These are phyloP conservation scores for Alternaria brassicicola DNA, from an alignment of 2,329 filamentous ascomycete species.

Conservation along the genomic window DNA sequence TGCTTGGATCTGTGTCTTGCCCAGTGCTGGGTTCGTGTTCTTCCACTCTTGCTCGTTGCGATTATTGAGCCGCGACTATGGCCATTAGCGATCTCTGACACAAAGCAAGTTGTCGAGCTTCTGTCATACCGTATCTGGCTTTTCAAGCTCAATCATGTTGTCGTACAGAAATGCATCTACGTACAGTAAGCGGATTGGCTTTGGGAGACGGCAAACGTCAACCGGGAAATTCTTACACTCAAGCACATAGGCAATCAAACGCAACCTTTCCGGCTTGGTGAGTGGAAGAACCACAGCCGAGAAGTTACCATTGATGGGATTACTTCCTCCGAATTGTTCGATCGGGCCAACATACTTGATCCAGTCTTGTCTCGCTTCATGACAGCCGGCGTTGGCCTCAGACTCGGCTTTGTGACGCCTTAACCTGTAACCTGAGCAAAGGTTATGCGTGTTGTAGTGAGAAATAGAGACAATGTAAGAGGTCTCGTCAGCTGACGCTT, in stretches of 20 bases:
- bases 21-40: background rate
- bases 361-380: constrained; percentile 1
- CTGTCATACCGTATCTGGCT: background rate
- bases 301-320: constrained; percentile 1
- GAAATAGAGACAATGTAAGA: background rate
- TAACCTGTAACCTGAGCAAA: background rate
- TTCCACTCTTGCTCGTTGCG: background rate
- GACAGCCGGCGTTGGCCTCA: background rate
- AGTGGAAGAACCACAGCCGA: background rate
- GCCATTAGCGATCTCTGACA: background rate
- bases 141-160: background rate
- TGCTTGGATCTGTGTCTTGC: background rate
- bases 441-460: background rate
- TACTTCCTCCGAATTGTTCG: background rate
- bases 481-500: background rate
- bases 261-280: background rate
- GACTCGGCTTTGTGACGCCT: background rate
- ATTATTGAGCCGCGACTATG: background rate
- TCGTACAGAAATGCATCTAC: background rate
- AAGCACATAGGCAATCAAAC: background rate
- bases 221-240: background rate
- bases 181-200: background rate
- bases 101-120: background rate
- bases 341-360: constrained; percentile 1
- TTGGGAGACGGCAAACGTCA: too few species aligned